Base-by-base conservation (phyloP, 208 protist species). In the Tetramitus jugosus region DNA sequence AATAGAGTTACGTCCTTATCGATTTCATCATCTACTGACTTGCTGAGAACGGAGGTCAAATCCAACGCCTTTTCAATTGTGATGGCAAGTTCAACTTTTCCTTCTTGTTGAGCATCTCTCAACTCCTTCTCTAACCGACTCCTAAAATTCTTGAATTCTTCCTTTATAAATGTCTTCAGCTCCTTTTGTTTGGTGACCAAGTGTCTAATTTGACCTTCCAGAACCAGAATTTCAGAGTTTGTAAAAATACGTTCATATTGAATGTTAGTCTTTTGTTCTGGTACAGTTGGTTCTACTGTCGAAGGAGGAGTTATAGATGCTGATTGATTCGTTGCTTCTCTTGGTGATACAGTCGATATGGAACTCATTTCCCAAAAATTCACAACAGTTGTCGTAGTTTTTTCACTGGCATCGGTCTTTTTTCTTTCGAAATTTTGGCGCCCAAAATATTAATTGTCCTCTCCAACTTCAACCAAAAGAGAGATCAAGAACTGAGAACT, bases 21-120 rank as follows among this genome's bases (percentile, higher is more conserved):
- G 33, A 76, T 42, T 29, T 42, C 71, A 20, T 76, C 71, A 3
- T 76, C 71, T 3, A 65, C 52, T n/a, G 43, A 65, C 43, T 65
- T 61, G 0, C 10, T 76, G 31, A 40, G 37, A 6, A 45, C 26
- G 29, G 20, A 29, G 6, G 35, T 53, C 1, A 52, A 17, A 52
- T 65, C 71, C 6, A 52, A 0, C 26, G 31, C 10, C 23, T 76
- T 65, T 26, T 65, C 71, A n/a, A 76, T 76, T 20, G 33, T 69
- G 37, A 43, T 13, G 14, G 31, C 31, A 2, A 17, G 20, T 10
- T n/a, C 33, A 43, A 37, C 3, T 29, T 69, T 69, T 45, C 62
- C 62, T 43, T 69, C 62, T 69, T 69, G 62, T 43, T 69, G 62
- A 45, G 62, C 62, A 42, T 69, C 62, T 37, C 37, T 69, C 33